Conservation (phyloP, 106 monocot genomes). For the Posidonia australis region DNA sequence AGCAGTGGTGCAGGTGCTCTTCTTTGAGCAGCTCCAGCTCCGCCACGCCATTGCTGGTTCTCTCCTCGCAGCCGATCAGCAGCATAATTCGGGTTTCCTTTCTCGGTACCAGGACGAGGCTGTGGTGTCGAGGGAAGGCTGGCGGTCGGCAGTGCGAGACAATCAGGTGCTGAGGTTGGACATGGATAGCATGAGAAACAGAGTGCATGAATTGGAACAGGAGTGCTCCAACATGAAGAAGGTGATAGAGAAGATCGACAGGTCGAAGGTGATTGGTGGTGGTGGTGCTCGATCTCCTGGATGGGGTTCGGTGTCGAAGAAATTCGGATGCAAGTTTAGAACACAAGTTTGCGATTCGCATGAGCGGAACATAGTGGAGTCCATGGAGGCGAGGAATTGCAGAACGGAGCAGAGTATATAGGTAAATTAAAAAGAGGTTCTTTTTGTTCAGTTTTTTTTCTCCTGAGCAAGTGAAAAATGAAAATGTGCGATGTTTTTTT, state of each 20-base stretch:
- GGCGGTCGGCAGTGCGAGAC: slow-evolving; percentile 37
- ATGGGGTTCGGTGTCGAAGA: slow-evolving; percentile 20
- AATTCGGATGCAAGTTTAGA: slow-evolving; percentile 72
- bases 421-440: no score
- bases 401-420: slow-evolving; percentile 8
- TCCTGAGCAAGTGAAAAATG: no score
- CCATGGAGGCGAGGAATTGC: slow-evolving; percentile 22
- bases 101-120: not conserved
- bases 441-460: no score
- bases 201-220: slow-evolving; percentile 76
- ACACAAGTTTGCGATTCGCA: slow-evolving; percentile 84
- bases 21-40: slow-evolving; percentile 98
- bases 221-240: slow-evolving; percentile 83
- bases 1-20: slow-evolving; percentile 83
- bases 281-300: no score
- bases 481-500: no score
- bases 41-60: slow-evolving; percentile 73
- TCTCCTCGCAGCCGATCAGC: slow-evolving; percentile 20
- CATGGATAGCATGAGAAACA: slow-evolving; percentile 84
- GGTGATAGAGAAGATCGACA: slow-evolving; percentile 64
- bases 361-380: slow-evolving; percentile 39
- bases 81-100: slow-evolving; percentile 4
- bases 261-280: not conserved
- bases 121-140: slow-evolving; percentile 9
- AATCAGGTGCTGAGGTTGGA: slow-evolving; percentile 79